Conservation (phyloP, 2,329 filamentous ascomycete genomes). For the Exutisphaerella laricina region DNA sequence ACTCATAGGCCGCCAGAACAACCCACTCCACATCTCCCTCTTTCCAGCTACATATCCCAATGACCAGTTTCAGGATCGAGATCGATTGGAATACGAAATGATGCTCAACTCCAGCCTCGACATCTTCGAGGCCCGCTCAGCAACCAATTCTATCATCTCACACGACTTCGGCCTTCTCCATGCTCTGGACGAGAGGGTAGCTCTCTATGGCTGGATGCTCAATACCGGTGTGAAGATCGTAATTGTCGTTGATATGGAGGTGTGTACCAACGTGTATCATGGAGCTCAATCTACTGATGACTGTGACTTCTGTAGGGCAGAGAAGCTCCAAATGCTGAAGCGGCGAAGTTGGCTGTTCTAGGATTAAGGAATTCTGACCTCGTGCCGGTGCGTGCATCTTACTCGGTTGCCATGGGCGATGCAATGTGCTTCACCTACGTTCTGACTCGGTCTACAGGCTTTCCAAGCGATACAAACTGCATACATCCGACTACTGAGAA, state of each 20-base stretch:
- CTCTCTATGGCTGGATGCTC: slow-evolving; percentile 92
- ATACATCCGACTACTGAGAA: slow-evolving; percentile 81
- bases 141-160: slow-evolving; percentile 63
- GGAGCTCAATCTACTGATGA: no score
- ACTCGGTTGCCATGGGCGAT: neutral
- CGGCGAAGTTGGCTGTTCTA: slow-evolving; percentile 43
- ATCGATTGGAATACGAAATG: slow-evolving; percentile 83
- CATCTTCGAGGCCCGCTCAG: slow-evolving; percentile 81
- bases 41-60: slow-evolving; percentile 59
- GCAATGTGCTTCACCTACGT: no score
- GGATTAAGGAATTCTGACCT: slow-evolving; percentile 82
- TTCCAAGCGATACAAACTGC: slow-evolving; percentile 91
- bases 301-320: no score
- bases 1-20: slow-evolving; percentile 92
- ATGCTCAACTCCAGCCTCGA: slow-evolving; percentile 87
- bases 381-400: slow-evolving; percentile 58
- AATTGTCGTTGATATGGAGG: slow-evolving; percentile 83
- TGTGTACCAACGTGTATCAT: no score
- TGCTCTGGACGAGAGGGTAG: slow-evolving; percentile 86
- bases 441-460: no score
- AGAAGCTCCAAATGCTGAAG: slow-evolving; percentile 37
- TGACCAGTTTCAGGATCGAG: slow-evolving; percentile 44
- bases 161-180: slow-evolving; percentile 90
- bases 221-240: slow-evolving; percentile 92
- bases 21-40: slow-evolving; percentile 86